Evolutionary conservation across 208 protist genomes (phyloP), one percentile per base, ranked within the genome.

Genomic region (Crithidia mellificae): DNA sequence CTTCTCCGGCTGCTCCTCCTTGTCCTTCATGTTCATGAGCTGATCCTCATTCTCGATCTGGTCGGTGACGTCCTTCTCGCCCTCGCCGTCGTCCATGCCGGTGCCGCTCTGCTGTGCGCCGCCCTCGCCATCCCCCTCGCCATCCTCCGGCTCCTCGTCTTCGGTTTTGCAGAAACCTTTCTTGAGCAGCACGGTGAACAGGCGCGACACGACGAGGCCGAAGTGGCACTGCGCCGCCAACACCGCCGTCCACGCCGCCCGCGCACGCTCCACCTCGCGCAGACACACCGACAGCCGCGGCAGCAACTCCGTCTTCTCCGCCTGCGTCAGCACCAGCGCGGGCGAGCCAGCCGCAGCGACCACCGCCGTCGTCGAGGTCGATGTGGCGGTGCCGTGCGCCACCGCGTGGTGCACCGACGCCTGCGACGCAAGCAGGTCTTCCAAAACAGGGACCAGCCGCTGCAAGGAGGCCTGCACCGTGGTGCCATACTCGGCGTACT

Each of bases 21-120:
- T 87, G 61, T 98, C 93, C 72, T 91, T 91, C 65, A 89, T 91
- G 52, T 68, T 72, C 91, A 98, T 95, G 19, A 94, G 78, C 81
- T 97, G 92, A 55, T 98, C 94, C 73, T 99, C 98, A 72, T 99
- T 94, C 25, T 99, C 93, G 29, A 99, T 98, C 85, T 99, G 71
- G 47, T 99, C 92, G 20, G 88, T 97, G 22, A 99, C 97, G 74
- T 99, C 98, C 59, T 99, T 98, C 71, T 98, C 91, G 61, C 99
- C 99, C 51, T 98, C 56, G 34, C 98, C 99, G 62, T 99, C 98
- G 66, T 98, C 98, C 94, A 99, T 99, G 46, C 99, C 99, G 19
- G 98, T 99, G 39, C 98, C 98, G 19, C 91, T 85, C 44, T 88
- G 71, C 71, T 80, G 83, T 11, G 76, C 77, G 9, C 86, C 85